A percentile compares a stretch with the other conserved stretches of the same genome.
These are phyloP conservation scores for Lasiosphaeriaceae sp. DNA, from an alignment of 495 filamentous ascomycete species.

Conservation along the genomic window DNA sequence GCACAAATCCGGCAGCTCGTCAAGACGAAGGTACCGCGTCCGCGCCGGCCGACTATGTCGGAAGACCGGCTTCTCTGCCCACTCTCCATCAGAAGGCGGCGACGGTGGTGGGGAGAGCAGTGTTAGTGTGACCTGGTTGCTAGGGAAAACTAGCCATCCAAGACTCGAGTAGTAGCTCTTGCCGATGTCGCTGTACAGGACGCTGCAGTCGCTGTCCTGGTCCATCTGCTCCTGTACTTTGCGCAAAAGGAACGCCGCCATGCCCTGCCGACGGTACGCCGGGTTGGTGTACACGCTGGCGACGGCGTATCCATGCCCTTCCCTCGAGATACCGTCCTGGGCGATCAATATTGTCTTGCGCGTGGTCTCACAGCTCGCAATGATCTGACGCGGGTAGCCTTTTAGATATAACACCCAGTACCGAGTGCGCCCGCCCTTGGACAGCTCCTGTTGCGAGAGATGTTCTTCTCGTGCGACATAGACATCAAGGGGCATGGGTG, in stretches of 20 bases:
- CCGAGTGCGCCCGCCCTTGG: slow-evolving; percentile 55
- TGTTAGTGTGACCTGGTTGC: slow-evolving; percentile 65
- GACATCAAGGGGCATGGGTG: slow-evolving; percentile 37
- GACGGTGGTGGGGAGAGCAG: slow-evolving; percentile 23
- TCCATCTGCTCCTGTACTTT: slow-evolving; percentile 43
- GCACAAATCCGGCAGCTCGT: slow-evolving; percentile 54
- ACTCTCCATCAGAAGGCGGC: background rate
- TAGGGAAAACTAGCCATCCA: slow-evolving; percentile 72
- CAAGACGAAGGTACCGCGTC: slow-evolving; percentile 31
- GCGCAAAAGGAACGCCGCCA: slow-evolving; percentile 58
- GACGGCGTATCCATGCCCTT: slow-evolving; percentile 68
- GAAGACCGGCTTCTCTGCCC: slow-evolving; percentile 8
- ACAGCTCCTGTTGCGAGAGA: slow-evolving; percentile 54
- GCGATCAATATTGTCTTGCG: slow-evolving; percentile 63
- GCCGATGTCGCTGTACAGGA: slow-evolving; percentile 87
- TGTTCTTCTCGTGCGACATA: slow-evolving; percentile 66
- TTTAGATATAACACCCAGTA: slow-evolving; percentile 67
- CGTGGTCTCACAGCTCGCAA: slow-evolving; percentile 77
- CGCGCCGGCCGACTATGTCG: slow-evolving; percentile 7
- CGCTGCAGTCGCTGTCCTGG: slow-evolving; percentile 53
- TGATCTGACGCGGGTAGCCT: slow-evolving; percentile 43
- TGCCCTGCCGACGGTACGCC: slow-evolving; percentile 67
- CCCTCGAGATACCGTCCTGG: slow-evolving; percentile 33
- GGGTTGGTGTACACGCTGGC: slow-evolving; percentile 78
- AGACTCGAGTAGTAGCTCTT: slow-evolving; percentile 75